phyloP scores from a whole-genome alignment of 2,329 filamentous ascomycete species.

The Paramyrothecium roridum region DNA sequence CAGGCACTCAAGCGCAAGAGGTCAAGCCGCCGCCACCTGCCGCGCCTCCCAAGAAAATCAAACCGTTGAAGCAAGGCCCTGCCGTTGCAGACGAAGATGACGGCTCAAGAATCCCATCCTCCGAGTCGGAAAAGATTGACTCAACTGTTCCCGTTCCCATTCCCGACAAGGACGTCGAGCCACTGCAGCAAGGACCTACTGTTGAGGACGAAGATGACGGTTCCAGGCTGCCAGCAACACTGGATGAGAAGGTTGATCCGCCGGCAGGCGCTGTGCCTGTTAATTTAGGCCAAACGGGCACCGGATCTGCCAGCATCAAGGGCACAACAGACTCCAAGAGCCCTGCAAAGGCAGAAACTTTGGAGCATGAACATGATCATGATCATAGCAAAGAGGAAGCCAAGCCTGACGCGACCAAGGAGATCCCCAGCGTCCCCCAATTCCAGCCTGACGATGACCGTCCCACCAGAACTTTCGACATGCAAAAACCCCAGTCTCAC shows the following conservation, averaged over 20 bases:
- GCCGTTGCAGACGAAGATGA: slow-evolving; percentile 13
- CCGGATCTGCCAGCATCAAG: slow-evolving; percentile 7
- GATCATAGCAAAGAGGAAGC: not conserved
- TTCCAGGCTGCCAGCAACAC: slow-evolving; percentile 26
- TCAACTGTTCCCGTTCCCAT: not conserved
- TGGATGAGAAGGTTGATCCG: slow-evolving; percentile 25
- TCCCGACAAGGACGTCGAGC: not conserved
- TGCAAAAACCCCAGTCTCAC: slow-evolving; percentile 43
- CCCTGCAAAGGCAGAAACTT: not conserved
- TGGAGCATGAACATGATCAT: not conserved
- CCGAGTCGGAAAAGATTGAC: slow-evolving; percentile 26
- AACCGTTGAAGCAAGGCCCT: not conserved
- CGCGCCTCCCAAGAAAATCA: not conserved
- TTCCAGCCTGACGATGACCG: slow-evolving; percentile 3
- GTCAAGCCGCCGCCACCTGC: slow-evolving; percentile 13
- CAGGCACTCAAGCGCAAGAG: slow-evolving; percentile 26
- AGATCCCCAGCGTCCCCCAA: not conserved
- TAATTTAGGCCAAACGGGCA: not conserved
- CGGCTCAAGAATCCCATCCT: slow-evolving; percentile 25
- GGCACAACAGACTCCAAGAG: slow-evolving; percentile 4
- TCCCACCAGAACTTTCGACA: slow-evolving; percentile 2
- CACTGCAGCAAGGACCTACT: not conserved
- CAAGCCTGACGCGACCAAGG: not conserved
- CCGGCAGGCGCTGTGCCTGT: not conserved
- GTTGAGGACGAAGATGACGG: slow-evolving; percentile 16